Conservation (phyloP, 805 yeast species). For the Saturnispora saitoi region DNA sequence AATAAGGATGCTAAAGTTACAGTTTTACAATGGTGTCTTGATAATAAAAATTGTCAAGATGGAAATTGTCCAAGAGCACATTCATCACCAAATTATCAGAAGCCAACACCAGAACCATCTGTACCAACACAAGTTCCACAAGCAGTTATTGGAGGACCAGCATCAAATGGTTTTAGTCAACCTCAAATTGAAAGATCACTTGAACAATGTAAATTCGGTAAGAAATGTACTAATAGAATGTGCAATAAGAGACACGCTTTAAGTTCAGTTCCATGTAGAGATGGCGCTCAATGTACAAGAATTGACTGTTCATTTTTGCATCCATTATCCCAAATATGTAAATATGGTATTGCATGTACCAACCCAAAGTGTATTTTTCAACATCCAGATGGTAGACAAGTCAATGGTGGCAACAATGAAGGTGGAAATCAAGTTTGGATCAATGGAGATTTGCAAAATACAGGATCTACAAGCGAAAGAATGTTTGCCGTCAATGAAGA, state of each 20-base stretch:
- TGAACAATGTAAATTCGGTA: constrained; percentile 78
- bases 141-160: not conserved
- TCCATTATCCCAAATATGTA: constrained; percentile 72
- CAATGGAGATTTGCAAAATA: constrained; percentile 14
- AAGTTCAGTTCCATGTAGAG: constrained; percentile 66
- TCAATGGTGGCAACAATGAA: constrained; percentile 9
- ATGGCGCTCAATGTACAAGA: constrained; percentile 70
- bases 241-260: constrained; percentile 85
- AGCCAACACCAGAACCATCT: constrained; percentile 22
- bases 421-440: constrained; percentile 28
- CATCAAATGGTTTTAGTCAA: not conserved
- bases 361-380: constrained; percentile 62
- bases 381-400: constrained; percentile 74
- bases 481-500: constrained; percentile 73
- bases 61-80: constrained; percentile 65
- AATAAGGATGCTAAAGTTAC: constrained; percentile 64
- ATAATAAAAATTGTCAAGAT: constrained; percentile 56
- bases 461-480: constrained; percentile 44
- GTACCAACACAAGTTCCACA: constrained; percentile 7
- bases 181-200: constrained; percentile 39
- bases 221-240: constrained; percentile 63
- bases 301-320: constrained; percentile 78
- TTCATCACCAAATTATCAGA: constrained; percentile 54
- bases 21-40: constrained; percentile 67
- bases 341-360: constrained; percentile 67